These are phyloP conservation scores for Termitomyces sp. DNA, from an alignment of 768 basidiomycete genomes.

Conservation along the genomic window DNA sequence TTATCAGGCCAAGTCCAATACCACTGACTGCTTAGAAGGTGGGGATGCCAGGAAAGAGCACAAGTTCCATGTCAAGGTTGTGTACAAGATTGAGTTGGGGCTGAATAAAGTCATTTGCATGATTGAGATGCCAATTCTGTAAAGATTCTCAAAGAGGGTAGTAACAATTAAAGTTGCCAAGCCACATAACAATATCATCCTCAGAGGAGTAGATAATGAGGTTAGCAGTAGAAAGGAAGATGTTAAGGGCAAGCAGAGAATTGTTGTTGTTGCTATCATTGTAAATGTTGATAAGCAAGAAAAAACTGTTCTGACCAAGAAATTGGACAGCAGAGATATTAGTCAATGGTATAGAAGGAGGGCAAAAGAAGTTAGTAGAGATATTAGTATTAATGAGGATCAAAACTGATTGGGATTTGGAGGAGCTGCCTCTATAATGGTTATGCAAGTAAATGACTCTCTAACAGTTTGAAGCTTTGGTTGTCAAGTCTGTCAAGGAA, in stretches of 20 bases:
- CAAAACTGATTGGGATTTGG: background rate
- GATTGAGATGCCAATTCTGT: background rate
- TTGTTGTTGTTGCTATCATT: background rate
- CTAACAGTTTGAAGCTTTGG: background rate
- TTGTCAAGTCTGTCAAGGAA: background rate
- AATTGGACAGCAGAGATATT: background rate
- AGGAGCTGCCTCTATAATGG: background rate
- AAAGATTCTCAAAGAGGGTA: background rate
- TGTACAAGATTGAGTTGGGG: fast-evolving
- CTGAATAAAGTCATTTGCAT: background rate
- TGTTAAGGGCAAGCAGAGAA: background rate
- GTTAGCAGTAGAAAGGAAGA: too few species aligned
- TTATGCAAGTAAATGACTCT: background rate
- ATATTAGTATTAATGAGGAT: background rate
- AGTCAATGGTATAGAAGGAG: background rate
- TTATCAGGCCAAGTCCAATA: background rate
- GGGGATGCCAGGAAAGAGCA: background rate
- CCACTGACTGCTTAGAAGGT: background rate
- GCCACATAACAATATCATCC: background rate
- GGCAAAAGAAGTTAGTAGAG: background rate
- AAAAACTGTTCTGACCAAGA: background rate
- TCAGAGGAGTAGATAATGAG: background rate
- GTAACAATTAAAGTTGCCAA: background rate
- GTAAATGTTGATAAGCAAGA: background rate
- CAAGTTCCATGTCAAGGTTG: background rate